Evolutionary conservation across 257 asterid genomes (phyloP).

Genomic region (Solanum stenotomum): DNA sequence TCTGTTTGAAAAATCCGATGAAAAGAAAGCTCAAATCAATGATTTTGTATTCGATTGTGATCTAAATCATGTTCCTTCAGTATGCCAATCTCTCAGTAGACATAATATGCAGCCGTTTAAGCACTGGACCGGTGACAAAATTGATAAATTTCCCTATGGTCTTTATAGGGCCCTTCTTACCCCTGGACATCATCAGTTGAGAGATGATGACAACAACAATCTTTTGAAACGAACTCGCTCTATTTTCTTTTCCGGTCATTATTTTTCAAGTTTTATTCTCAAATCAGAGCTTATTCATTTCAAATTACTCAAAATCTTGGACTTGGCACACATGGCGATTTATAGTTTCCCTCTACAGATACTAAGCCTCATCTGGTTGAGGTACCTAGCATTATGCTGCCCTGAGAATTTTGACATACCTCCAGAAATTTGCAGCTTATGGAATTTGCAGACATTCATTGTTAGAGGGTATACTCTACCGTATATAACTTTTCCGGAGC

Average conservation of each 20-base stretch:
- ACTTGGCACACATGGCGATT: not conserved
- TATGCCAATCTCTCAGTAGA: not conserved
- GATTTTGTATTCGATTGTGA: not conserved
- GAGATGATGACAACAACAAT: not conserved
- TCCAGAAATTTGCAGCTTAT: not conserved
- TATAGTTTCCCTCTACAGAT: not conserved
- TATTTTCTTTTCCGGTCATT: not conserved
- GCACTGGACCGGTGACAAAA: not conserved
- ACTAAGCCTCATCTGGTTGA: not conserved
- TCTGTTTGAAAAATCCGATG: not conserved
- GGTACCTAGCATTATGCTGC: not conserved
- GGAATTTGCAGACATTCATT: not conserved
- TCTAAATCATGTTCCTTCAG: not conserved
- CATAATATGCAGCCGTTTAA: not conserved
- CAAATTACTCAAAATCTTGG: conserved; percentile 4
- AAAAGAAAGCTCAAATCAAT: not conserved
- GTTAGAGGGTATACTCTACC: fast-evolving
- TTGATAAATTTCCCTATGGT: not conserved
- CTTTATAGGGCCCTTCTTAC: not conserved
- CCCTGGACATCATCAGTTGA: not conserved
- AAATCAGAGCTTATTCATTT: not conserved
- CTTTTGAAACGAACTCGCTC: not conserved
- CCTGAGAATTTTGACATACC: not conserved
- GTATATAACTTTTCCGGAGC: not conserved
- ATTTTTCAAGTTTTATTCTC: not conserved